Evolutionary conservation across 306 rosid species (phyloP).

Genomic region (Purshia tridentata): DNA sequence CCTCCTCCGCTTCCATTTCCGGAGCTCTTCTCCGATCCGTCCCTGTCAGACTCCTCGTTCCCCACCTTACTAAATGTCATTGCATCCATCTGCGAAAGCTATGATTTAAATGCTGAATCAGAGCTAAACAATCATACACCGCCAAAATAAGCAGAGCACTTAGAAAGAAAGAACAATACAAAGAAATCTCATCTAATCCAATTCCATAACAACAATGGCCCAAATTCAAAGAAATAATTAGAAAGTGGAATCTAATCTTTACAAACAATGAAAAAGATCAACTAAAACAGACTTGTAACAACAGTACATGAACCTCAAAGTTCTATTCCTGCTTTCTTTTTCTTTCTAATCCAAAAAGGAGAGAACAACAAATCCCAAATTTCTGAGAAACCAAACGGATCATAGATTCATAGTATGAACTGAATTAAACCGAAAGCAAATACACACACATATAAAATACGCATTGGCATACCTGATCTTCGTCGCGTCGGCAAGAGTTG

Average conservation of each 20-base stretch:
- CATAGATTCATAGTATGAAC: too few relatives aligned
- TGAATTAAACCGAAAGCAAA: too few relatives aligned
- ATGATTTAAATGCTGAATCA: neutral
- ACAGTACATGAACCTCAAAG: neutral
- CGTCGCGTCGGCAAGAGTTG: neutral
- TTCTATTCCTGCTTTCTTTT: neutral
- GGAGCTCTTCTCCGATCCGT: slow-evolving; percentile 20
- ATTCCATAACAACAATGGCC: neutral
- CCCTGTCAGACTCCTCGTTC: slow-evolving; percentile 33
- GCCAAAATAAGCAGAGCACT: neutral
- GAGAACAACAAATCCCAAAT: neutral
- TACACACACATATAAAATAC: too few relatives aligned
- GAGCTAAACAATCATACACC: neutral
- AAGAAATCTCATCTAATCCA: neutral
- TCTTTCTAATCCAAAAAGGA: neutral
- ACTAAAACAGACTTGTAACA: neutral
- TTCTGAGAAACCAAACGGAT: neutral
- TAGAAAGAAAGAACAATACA: too few relatives aligned
- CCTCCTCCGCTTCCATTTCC: slow-evolving; percentile 17
- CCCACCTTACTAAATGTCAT: slow-evolving; percentile 20
- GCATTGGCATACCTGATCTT: neutral
- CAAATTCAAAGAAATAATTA: neutral
- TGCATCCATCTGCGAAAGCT: slow-evolving; percentile 18
- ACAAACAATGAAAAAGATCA: neutral
- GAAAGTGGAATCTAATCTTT: neutral